A percentile compares a stretch with the other conserved stretches of the same genome.
These are phyloP conservation scores for Crithidia acanthocephali DNA, from an alignment of 208 protist species.

Conservation along the genomic window DNA sequence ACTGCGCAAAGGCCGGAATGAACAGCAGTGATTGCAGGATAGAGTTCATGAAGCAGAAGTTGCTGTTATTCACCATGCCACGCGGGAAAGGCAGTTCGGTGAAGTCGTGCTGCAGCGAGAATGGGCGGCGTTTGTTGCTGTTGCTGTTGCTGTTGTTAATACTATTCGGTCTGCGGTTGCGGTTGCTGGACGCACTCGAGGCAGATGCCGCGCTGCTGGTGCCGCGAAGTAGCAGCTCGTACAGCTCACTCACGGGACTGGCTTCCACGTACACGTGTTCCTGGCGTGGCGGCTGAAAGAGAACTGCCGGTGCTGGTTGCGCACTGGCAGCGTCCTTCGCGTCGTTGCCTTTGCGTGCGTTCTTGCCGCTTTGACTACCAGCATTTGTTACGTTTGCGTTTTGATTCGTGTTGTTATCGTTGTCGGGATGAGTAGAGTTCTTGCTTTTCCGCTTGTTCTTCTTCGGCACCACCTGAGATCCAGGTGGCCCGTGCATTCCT, in stretches of 20 bases:
- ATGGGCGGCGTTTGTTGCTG: background rate
- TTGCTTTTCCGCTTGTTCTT: constrained; percentile 15
- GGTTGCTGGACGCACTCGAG: background rate
- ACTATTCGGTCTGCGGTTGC: background rate
- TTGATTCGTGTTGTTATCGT: background rate
- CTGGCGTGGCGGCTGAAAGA: constrained; percentile 26
- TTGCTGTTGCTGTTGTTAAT: background rate
- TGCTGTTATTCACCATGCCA: constrained; percentile 78
- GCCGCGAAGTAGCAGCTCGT: constrained; percentile 9
- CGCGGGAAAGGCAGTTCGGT: constrained; percentile 44
- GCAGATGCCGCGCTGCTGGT: background rate
- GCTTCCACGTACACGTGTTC: constrained; percentile 23
- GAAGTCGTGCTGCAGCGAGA: constrained; percentile 43
- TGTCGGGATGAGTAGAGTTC: background rate
- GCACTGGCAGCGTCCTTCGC: background rate
- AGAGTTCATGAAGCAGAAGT: constrained; percentile 90
- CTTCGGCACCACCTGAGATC: constrained; percentile 24
- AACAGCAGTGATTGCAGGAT: constrained; percentile 73
- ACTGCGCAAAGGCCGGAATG: constrained; percentile 72
- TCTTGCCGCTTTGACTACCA: background rate
- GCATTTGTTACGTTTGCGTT: background rate
- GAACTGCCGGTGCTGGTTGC: no score
- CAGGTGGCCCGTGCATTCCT: constrained; percentile 26
- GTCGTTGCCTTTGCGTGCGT: background rate
- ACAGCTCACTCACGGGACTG: constrained; percentile 14